Evolutionary conservation across 805 yeast genomes (phyloP), one percentile per base, ranked within the genome.

Genomic region (Lachancea sp.): DNA sequence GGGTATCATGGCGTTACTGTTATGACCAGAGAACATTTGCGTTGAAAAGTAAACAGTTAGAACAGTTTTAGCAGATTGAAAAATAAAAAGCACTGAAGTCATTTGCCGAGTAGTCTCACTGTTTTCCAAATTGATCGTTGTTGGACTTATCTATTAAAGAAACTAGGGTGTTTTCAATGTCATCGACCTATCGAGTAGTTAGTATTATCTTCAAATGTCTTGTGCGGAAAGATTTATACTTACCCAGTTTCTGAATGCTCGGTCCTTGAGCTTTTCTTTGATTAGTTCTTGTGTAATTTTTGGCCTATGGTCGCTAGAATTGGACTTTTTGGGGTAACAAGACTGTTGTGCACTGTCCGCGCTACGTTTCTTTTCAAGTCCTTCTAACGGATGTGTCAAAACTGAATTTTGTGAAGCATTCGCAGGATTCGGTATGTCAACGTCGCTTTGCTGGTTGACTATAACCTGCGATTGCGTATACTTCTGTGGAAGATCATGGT

Each of bases 201-300:
- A 36, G 39, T 36, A 28, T 30, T 7, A 9, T 18, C 6, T 6
- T 7, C 12, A 8, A 21, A 33, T 7, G 36, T n/a, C n/a, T 5
- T 17, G 34, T 4, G 17, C 13, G 12, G 13, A 18, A 19, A 11
- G 12, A 8, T 8, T 22, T 11, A 13, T 17, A 45, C 56, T 41
- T 39, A 59, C 64, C 61, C 60, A 60, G 41, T 47, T 49, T 42
- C 51, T 42, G 26, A 60, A 60, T 7, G 46, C 38, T 16, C 41
- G 43, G 36, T 60, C 61, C 11, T 48, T 45, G 11, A 60, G 31
- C 38, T 51, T 58, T 29, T 43, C 23, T 37, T 46, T 46, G 16
- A 60, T 46, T 29, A 34, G 24, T 34, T 51, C 43, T 49, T 49
- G 16, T 6, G 46, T 28, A 13, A 40, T 34, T 11, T 3, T 25